A percentile compares a stretch with the other conserved stretches of the same genome.
phyloP scores from a whole-genome alignment of 2,329 filamentous ascomycete species.

The Aspergillus amoenus region DNA sequence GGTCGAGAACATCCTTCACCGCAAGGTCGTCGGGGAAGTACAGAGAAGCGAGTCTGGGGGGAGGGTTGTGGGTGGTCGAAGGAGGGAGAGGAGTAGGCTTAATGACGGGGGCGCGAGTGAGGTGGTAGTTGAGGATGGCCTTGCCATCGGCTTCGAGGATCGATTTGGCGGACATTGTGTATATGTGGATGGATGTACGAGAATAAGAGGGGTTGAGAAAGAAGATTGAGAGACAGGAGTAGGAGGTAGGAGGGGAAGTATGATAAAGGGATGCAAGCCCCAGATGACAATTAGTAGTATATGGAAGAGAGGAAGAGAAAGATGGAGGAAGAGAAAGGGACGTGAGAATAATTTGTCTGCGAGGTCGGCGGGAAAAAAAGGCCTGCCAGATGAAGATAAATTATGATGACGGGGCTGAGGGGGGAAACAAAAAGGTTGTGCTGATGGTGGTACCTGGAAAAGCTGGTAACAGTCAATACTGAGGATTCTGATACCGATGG shows the following conservation, averaged over 20 bases:
- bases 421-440: conserved; percentile 7
- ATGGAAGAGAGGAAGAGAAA: conserved; percentile 6
- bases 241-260: conserved; percentile 7
- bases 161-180: conserved; percentile 85
- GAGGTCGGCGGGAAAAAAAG: conserved; percentile 11
- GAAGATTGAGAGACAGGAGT: conserved; percentile 14
- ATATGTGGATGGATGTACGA: conserved; percentile 23
- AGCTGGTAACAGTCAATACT: conserved; percentile 5
- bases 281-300: conserved; percentile 14
- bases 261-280: conserved; percentile 17
- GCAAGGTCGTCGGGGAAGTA: conserved; percentile 88
- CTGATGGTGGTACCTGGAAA: conserved; percentile 7
- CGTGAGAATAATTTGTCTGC: conserved; percentile 9
- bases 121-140: conserved; percentile 99
- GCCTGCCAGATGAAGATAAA: conserved; percentile 7
- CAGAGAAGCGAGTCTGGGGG: conserved; percentile 85
- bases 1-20: conserved; percentile 81
- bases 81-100: conserved; percentile 92
- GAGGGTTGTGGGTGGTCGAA: conserved; percentile 84
- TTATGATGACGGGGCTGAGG: conserved; percentile 10
- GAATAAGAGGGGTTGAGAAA: conserved; percentile 4
- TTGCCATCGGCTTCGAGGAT: conserved; percentile 99
- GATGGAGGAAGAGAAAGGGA: conserved; percentile 1
- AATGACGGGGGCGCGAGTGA: conserved; percentile 94
- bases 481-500: conserved; percentile 3